phyloP scores from a whole-genome alignment of 78 protist genomes.

The Andalucia godoyi region DNA sequence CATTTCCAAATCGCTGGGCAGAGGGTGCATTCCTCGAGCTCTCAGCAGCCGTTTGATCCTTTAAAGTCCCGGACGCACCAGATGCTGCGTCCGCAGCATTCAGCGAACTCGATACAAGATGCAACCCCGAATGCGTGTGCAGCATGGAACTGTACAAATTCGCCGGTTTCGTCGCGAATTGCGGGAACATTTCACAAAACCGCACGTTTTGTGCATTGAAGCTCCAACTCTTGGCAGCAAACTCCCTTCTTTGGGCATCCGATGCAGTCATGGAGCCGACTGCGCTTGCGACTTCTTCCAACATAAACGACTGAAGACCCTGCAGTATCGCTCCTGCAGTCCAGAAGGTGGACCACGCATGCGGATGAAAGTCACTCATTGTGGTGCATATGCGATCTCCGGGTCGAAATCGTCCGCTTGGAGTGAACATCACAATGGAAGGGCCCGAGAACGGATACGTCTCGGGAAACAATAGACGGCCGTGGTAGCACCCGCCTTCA shows the following conservation, averaged over 20 bases:
- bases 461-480: constrained; percentile 22
- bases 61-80: too few relatives aligned
- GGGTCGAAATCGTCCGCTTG: constrained; percentile 47
- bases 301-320: constrained; percentile 61
- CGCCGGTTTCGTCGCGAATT: too few relatives aligned
- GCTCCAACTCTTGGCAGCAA: too few relatives aligned
- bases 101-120: too few relatives aligned
- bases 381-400: constrained; percentile 47
- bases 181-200: too few relatives aligned
- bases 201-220: too few relatives aligned
- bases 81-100: too few relatives aligned
- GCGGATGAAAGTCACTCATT: constrained; percentile 73
- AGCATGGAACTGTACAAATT: too few relatives aligned
- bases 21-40: too few relatives aligned
- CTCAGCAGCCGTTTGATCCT: too few relatives aligned
- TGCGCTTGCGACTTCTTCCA: constrained; percentile 6
- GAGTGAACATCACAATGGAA: constrained; percentile 53
- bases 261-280: neutral
- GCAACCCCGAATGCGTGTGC: too few relatives aligned
- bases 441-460: constrained; percentile 58
- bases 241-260: neutral
- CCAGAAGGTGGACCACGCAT: constrained; percentile 56
- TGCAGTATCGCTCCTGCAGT: constrained; percentile 28
- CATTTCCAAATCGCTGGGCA: too few relatives aligned
- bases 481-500: constrained; percentile 24